Base-by-base conservation (phyloP, 257 asterid species). In the Solanum pinnatisectum region DNA sequence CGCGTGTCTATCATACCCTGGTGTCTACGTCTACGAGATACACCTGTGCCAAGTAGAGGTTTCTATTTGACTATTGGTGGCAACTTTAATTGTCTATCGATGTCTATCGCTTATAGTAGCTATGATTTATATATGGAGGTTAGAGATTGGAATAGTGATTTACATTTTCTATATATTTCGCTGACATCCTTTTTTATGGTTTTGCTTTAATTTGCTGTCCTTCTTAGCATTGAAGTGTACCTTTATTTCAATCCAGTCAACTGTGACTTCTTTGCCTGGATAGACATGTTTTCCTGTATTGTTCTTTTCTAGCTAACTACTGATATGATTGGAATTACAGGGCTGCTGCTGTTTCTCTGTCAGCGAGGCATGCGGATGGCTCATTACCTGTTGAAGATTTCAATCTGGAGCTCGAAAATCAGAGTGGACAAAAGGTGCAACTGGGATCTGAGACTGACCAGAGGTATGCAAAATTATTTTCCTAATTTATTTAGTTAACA, bases 361-460 rank as follows among this genome's bases (percentile, higher is more conserved):
- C 98, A 30, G 86, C 93, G 85, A 92, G 99, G 88, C 98, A 97
- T 77, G 98, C 98, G 2, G 92, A 91, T 84, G 99, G 99, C 76
- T 93, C 99, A 5, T 90, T 97, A 87, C 98, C 99, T 84, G 94
- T 96, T 74, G 99, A 94, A 87, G 94, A 96, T 92, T 97, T 96
- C 93, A 96, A 95, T 89, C 89, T 97, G 35, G 99, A 96, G 92
- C 96, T 97, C 87, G 98, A 97, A 92, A 96, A 97, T 89, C 99
- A 97, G 92, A 94, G 98, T 84, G 99, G 99, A 83, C 93, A 94
- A 87, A 93, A 92, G 90, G 95, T 96, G 92, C 91, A 96, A 88
- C 78, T 96, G 93, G 98, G 99, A 88, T 87, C 98, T 74, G 98
- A 96, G 93, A 96, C 98, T 84, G 99, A 97, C 89, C 99, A 94